Conservation (phyloP, 768 basidiomycete species). For the Hemileccinum rubropunctum region DNA sequence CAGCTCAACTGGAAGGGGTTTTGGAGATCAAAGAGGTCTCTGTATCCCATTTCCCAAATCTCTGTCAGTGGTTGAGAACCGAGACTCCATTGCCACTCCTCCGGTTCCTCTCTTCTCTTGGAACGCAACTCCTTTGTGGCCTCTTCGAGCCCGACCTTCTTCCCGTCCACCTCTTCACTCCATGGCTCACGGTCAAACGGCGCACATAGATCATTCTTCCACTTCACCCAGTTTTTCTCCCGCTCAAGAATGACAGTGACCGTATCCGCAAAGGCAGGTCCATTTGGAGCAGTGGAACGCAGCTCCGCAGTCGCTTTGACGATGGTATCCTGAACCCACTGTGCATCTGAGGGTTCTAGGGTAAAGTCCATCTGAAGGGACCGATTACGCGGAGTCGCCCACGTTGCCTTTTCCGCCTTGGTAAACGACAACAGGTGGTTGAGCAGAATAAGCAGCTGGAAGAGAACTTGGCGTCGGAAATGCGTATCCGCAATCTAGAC, state of each 20-base stretch:
- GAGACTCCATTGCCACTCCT: conserved; percentile 61
- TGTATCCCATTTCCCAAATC: conserved; percentile 82
- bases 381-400: conserved; percentile 65
- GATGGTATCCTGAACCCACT: conserved; percentile 76
- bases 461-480: conserved; percentile 90
- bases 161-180: conserved; percentile 45
- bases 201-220: conserved; percentile 82
- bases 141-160: conserved; percentile 57
- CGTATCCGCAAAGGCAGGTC: conserved; percentile 73
- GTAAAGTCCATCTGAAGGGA: conserved; percentile 85
- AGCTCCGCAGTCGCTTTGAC: conserved; percentile 54
- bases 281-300: conserved; percentile 74
- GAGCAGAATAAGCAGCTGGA: conserved; percentile 79
- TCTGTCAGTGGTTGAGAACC: conserved; percentile 74
- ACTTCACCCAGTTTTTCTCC: conserved; percentile 87
- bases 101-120: conserved; percentile 55
- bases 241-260: conserved; percentile 69
- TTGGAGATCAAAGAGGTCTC: conserved; percentile 58
- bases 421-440: conserved; percentile 76
- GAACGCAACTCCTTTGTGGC: conserved; percentile 51
- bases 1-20: conserved; percentile 61
- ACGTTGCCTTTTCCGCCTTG: conserved; percentile 57
- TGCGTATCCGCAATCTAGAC: conserved; percentile 81
- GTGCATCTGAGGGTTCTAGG: conserved; percentile 59
- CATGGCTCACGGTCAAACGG: conserved; percentile 77